phyloP scores from a whole-genome alignment of 257 asterid genomes.

The Lantana camara region DNA sequence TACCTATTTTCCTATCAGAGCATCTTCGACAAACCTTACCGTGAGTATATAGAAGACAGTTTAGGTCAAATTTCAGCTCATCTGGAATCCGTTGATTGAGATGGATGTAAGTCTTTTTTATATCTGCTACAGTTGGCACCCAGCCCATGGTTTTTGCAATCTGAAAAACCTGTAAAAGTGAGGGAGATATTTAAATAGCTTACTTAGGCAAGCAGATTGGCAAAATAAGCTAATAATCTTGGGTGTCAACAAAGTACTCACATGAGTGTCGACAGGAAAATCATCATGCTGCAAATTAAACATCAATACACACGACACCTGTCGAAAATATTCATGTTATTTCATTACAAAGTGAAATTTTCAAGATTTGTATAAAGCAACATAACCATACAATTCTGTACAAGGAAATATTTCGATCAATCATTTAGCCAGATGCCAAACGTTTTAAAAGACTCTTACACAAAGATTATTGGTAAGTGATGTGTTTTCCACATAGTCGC shows the following conservation, averaged over 20 bases:
- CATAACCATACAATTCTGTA: slow-evolving; percentile 6
- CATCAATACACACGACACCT: slow-evolving; percentile 93
- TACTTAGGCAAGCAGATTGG: neutral
- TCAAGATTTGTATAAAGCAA: slow-evolving; percentile 7
- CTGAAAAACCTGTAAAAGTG: slow-evolving; percentile 62
- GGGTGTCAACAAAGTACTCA: slow-evolving; percentile 40
- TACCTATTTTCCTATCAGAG: slow-evolving; percentile 48
- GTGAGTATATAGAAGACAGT: slow-evolving; percentile 83
- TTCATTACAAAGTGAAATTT: slow-evolving; percentile 15
- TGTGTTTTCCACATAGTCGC: neutral
- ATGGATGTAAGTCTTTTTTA: slow-evolving; percentile 67
- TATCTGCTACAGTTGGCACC: slow-evolving; percentile 63
- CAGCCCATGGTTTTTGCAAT: slow-evolving; percentile 79
- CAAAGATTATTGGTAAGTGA: neutral
- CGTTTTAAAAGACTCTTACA: neutral
- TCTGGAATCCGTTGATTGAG: slow-evolving; percentile 74
- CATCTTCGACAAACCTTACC: slow-evolving; percentile 78
- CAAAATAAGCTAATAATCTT: neutral
- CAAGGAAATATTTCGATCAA: neutral
- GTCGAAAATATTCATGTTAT: slow-evolving; percentile 34
- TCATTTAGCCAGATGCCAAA: too few species aligned
- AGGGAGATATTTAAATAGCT: neutral
- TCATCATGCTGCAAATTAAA: slow-evolving; percentile 82
- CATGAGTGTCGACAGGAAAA: slow-evolving; percentile 90
- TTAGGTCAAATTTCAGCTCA: slow-evolving; percentile 78